A percentile compares a stretch with the other conserved stretches of the same genome.
Evolutionary conservation across 768 basidiomycete species (phyloP).

Genomic region (Trametes punicea): DNA sequence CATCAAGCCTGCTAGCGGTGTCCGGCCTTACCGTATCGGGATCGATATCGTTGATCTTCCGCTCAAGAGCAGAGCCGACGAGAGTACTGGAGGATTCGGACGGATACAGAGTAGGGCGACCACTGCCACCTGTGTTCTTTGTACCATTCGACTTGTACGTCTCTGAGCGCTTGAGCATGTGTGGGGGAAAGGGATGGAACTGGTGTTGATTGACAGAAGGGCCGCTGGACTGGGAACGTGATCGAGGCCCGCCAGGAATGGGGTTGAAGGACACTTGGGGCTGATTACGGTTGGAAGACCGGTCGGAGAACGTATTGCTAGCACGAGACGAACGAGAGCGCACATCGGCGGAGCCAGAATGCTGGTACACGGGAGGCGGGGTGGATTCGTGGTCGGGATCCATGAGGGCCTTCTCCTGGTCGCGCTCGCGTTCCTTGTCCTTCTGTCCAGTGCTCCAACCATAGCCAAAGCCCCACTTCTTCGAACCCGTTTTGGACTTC

Average conservation of each 20-base stretch:
- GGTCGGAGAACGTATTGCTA: background rate
- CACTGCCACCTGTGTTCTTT: slow-evolving; percentile 24
- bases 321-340: slow-evolving; percentile 14
- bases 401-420: slow-evolving; percentile 31
- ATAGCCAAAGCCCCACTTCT: slow-evolving; percentile 57
- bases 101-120: slow-evolving; percentile 42
- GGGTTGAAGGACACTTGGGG: slow-evolving; percentile 1
- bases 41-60: slow-evolving; percentile 64
- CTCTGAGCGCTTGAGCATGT: slow-evolving; percentile 17
- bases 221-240: slow-evolving; percentile 4
- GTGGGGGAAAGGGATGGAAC: slow-evolving; percentile 13
- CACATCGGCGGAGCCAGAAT: slow-evolving; percentile 5
- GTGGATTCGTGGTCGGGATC: slow-evolving; percentile 30
- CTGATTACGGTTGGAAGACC: background rate
- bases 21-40: slow-evolving; percentile 51
- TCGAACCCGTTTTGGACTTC: slow-evolving; percentile 28
- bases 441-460: slow-evolving; percentile 63
- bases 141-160: slow-evolving; percentile 22
- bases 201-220: background rate
- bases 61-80: slow-evolving; percentile 68
- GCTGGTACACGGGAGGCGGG: slow-evolving; percentile 25
- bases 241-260: slow-evolving; percentile 1
- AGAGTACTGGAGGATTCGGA: slow-evolving; percentile 70
- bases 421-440: slow-evolving; percentile 35
- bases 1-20: slow-evolving; percentile 56